These are phyloP conservation scores for Hypoxylon fuscum DNA, from an alignment of 495 filamentous ascomycete genomes.

Conservation along the genomic window DNA sequence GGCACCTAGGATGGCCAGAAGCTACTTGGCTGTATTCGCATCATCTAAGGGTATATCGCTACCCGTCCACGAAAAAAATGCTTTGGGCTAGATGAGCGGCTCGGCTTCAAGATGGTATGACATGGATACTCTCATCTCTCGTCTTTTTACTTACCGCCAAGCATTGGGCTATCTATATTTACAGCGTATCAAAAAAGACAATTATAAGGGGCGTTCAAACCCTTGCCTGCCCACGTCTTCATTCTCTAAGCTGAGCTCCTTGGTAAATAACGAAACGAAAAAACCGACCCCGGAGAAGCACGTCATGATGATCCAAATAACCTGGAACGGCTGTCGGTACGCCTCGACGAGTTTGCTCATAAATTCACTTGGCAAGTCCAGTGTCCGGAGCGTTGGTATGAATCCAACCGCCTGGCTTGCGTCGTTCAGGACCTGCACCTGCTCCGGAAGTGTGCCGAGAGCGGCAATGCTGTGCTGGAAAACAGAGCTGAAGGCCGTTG, in stretches of 20 bases:
- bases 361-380: not conserved
- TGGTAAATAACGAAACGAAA: not conserved
- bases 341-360: not conserved
- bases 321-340: not conserved
- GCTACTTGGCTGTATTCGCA: no score
- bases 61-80: no score
- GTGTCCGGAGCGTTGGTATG: not conserved
- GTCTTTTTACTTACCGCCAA: no score
- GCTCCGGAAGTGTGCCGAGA: not conserved
- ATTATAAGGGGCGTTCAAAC: no score
- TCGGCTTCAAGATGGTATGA: no score
- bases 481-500: slow-evolving; percentile 31
- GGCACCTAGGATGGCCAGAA: no score
- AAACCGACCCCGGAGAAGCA: not conserved
- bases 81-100: no score
- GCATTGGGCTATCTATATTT: no score
- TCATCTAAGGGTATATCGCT: no score
- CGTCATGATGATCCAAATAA: not conserved
- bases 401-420: slow-evolving; percentile 9
- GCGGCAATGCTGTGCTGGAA: slow-evolving; percentile 4
- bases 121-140: no score
- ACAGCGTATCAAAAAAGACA: no score
- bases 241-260: not conserved
- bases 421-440: not conserved
- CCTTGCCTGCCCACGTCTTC: not conserved